Percentiles rank a stretch among this genome's conserved stretches.
Conservation (phyloP, 108 stramenopile genomes). For the Nannochloropsis granulata region DNA sequence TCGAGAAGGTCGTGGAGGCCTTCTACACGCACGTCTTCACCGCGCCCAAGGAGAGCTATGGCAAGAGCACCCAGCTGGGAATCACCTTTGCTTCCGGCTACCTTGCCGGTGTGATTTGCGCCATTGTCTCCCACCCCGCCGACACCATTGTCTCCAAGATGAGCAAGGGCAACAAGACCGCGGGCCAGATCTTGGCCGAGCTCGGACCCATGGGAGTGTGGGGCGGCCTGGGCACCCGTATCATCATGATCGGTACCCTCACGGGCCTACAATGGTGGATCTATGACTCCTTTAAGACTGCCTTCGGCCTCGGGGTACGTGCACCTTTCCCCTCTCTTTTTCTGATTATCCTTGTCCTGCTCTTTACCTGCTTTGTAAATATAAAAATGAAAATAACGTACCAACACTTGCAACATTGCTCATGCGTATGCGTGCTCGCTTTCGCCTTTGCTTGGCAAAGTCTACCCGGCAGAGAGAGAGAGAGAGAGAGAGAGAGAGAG, state of each 20-base stretch:
- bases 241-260: constrained; percentile 26
- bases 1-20: constrained; percentile 27
- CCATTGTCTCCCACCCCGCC: constrained; percentile 28
- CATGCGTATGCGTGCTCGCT: background rate
- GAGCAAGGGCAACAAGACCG: constrained; percentile 7
- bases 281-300: constrained; percentile 19
- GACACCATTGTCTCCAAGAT: constrained; percentile 28
- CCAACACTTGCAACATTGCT: background rate
- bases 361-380: background rate
- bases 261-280: constrained; percentile 30
- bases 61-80: constrained; percentile 14
- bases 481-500: too few species aligned
- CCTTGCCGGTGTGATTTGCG: constrained; percentile 23
- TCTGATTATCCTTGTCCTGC: background rate
- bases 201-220: constrained; percentile 8
- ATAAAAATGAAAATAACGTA: too few species aligned
- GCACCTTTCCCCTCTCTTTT: background rate
- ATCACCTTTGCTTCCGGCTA: constrained; percentile 23
- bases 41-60: constrained; percentile 17
- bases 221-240: constrained; percentile 12
- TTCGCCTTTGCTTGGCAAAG: constrained; percentile 2
- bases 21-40: constrained; percentile 32
- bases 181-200: constrained; percentile 1
- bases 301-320: background rate
- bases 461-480: too few species aligned